Evolutionary conservation across 208 protist species (phyloP), one percentile per base, ranked within the genome.

Genomic region (Crithidia sp.): DNA sequence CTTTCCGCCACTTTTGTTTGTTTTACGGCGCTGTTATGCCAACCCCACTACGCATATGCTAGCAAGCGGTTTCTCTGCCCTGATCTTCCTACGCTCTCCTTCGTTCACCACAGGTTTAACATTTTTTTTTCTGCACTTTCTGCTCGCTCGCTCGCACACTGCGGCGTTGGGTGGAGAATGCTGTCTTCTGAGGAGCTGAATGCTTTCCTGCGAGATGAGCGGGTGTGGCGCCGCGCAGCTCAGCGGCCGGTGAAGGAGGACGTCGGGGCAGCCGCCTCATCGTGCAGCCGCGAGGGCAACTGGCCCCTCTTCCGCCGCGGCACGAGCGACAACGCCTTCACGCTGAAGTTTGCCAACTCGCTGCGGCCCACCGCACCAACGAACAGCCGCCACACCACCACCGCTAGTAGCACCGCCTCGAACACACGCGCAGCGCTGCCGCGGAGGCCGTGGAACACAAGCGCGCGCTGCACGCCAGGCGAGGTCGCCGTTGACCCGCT

Each of bases 251-350:
- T 64, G 16, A 43, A 62, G 2, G 64, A 64, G 6, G 50, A 52
- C 37, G 10, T 16, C 17, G 8, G 16, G 19, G n/a, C 17, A 37
- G 53, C 61, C 6, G 62, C 55, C 16, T 52, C 44, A 2, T 36
- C 44, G 41, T 53, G 37, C 66, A 61, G 73, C 71, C 74, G 45
- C 10, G 67, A 83, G 36, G 64, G 58, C 4, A 76, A 80, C 13
- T 87, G 81, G 67, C 71, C 67, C 13, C 58, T 89, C 8, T 89
- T 90, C 56, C 88, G 88, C 12, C 78, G 79, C 50, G 83, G 88
- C 40, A 76, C 63, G 10, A 77, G 64, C 10, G 83, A 90, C 41
- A 86, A 89, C 47, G 73, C 73, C 10, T 74, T 78, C 40, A 69
- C 73, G 9, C 54, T 77, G 36, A 71, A 58, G 72, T 86, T 86